Evolutionary conservation across 208 protist genomes (phyloP), one percentile per base, ranked within the genome.

Genomic region (Wallacemonas sp.): DNA sequence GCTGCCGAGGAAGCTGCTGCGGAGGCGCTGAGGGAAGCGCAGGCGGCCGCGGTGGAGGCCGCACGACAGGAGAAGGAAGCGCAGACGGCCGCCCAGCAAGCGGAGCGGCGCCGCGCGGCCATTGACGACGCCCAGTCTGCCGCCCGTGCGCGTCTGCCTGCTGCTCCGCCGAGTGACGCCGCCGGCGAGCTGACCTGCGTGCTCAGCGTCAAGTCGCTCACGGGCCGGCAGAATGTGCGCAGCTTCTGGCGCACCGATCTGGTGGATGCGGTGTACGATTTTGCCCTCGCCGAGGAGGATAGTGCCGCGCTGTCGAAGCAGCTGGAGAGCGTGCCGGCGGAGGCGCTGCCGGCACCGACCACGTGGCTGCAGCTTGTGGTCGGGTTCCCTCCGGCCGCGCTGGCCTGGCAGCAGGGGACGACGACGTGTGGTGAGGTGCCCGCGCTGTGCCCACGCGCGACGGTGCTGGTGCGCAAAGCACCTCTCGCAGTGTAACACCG

Each of bases 231-330:
- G 26, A 36, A 80, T 55, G 20, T 76, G 39, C 84, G 91, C 20
- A 73, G 81, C 20, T 96, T 96, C 65, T 72, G 65, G 45, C 87
- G 78, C 29, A 84, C 36, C 32, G 91, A 93, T 41, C 42, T 55
- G 8, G 76, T 94, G 3, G 71, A 86, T 20, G 64, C 67, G 18
- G 65, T 96, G 10, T 31, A 63, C 10, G 63, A 81, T 36, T 93
- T 82, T 64, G 86, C 77, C 3, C 49, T 79, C 11, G 76, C 86
- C 11, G 84, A 87, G 49, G 83, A 89, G 50, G 67, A 86, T 33
- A 54, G 70, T 18, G 79, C 68, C 16, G 65, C 62, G 18, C 48
- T 55, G 11, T 77, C 93, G 3, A 70, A 84, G 25, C 65, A 67
- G 20, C 67, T 96, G 7, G 22, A 63, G 20, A 54, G 76, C 41